Percentiles rank a stretch among this genome's conserved stretches.
These are phyloP conservation scores for Populus nigra DNA, from an alignment of 345 rosid species.

Conservation along the genomic window DNA sequence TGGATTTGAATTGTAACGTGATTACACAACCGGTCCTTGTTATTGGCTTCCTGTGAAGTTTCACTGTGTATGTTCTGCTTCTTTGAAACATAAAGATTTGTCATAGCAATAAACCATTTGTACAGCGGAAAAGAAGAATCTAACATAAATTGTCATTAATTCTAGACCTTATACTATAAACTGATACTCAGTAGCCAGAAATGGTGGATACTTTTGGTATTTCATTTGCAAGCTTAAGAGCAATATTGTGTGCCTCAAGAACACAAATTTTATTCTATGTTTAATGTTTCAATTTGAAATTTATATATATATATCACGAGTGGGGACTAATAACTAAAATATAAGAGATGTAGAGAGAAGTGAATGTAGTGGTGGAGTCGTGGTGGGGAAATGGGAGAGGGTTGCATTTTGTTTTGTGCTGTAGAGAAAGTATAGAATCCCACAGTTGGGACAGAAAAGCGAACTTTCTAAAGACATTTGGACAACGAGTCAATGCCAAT, in stretches of 20 bases:
- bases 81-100: neutral
- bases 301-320: neutral
- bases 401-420: neutral
- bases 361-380: neutral
- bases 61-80: neutral
- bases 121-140: too few species aligned
- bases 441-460: slow-evolving; percentile 20
- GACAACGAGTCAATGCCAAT: slow-evolving; percentile 63
- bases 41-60: neutral
- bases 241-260: neutral
- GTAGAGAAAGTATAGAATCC: slow-evolving; percentile 24
- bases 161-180: too few species aligned
- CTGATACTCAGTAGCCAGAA: neutral
- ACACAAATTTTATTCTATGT: neutral
- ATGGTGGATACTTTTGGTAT: neutral
- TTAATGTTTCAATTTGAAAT: neutral
- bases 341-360: too few species aligned
- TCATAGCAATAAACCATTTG: too few species aligned
- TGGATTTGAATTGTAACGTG: slow-evolving; percentile 6
- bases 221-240: neutral
- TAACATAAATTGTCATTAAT: too few species aligned
- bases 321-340: neutral
- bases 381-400: neutral
- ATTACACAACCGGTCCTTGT: neutral
- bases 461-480: slow-evolving; percentile 51